Percentiles rank a stretch among this genome's conserved stretches.
These are phyloP conservation scores for Bolboschoenoplectus hybrid DNA, from an alignment of 202 grass and related monocot species.

Conservation along the genomic window DNA sequence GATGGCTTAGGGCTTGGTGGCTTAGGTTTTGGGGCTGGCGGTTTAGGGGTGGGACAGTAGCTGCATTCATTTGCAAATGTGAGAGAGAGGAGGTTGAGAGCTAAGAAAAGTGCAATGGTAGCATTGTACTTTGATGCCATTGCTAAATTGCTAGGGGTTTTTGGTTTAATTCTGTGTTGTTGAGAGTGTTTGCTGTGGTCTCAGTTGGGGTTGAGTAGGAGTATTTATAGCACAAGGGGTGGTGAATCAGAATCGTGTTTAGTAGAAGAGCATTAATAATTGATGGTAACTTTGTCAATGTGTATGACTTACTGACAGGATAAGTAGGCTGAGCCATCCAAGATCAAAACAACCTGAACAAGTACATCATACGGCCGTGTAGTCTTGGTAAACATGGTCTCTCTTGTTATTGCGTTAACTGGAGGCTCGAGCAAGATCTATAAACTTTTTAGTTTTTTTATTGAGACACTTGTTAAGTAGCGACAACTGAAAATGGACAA, in stretches of 20 bases:
- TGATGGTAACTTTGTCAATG: neutral
- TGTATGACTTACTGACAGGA: neutral
- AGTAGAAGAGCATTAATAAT: neutral
- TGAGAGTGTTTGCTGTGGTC: neutral
- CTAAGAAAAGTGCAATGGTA: neutral
- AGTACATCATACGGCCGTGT: too few relatives aligned
- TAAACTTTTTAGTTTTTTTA: too few relatives aligned
- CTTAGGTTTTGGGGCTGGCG: neutral
- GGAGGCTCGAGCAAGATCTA: too few relatives aligned
- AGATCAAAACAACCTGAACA: too few relatives aligned
- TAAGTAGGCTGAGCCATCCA: too few relatives aligned
- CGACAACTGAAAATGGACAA: too few relatives aligned
- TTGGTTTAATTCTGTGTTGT: neutral
- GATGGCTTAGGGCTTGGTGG: too few relatives aligned
- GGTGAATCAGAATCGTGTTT: neutral
- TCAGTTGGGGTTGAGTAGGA: neutral
- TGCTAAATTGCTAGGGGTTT: neutral
- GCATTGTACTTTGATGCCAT: slow-evolving; percentile 37
- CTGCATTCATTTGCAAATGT: slow-evolving; percentile 49
- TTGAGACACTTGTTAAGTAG: too few relatives aligned
- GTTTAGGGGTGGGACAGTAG: slow-evolving; percentile 21
- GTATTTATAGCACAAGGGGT: slow-evolving; percentile 20
- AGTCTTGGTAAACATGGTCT: too few relatives aligned
- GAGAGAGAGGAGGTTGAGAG: slow-evolving; percentile 48
- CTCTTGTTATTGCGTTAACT: too few relatives aligned